Evolutionary conservation across 768 basidiomycete genomes (phyloP), one percentile per base, ranked within the genome.

Genomic region (Mycena polygramma): DNA sequence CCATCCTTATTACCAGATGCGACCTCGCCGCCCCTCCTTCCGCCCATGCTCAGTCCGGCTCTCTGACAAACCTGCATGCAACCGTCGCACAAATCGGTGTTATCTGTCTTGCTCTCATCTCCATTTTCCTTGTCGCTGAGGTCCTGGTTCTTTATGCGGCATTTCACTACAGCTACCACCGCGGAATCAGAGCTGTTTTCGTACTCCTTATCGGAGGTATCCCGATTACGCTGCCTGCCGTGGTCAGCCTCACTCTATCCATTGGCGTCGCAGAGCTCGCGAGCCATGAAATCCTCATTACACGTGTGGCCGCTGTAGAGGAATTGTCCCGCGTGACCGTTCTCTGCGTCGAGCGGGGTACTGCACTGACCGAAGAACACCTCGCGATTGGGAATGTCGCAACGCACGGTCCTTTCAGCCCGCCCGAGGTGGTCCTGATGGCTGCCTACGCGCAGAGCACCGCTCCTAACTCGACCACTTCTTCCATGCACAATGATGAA

Each of bases 201-300:
- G 97, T 98, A 72, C 94, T 99, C 81, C 88, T 99, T 89, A 98
- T 99, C 83, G 97, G 97, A 87, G 96, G 97, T 87, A 98, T 98
- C 78, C 97, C 97, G 78, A 98, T 98, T 83, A 96, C 97, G 80
- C 98, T 99, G 95, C 97, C 97, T 74, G 98, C 97, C 71, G 96
- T 97, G 73, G 83, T 99, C 72, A 98, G 96, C 68, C 96, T 98
- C 84, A 96, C 96, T 19, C 93, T 98, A 79, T 96, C 97, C 64
- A 94, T 98, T 79, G 96, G 97, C 84, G 97, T 96, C 37, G 95
- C 97, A 82, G 96, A 98, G 79, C 92, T 99, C 73, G 96, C 96
- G 76, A 95, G 96, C 86, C 94, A 97, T 89, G 96, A 97, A 87
- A 96, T 96, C 74, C 97, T 98, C 74, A 96, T 98, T 81, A 99